phyloP scores from a whole-genome alignment of 164 flowering plant species.

The Liquidambar formosana region DNA sequence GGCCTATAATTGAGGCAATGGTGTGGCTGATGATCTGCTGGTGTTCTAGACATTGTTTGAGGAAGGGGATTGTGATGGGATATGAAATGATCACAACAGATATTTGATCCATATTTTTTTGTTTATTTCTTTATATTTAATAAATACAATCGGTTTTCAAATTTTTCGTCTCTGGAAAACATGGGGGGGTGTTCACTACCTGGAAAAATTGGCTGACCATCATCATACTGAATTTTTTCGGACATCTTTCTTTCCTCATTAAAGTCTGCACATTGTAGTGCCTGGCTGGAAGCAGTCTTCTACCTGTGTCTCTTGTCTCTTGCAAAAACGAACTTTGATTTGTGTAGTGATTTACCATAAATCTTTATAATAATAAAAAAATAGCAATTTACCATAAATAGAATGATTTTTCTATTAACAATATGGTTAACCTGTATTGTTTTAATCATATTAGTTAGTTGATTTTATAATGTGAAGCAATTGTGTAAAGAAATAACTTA shows the following conservation, averaged over 20 bases:
- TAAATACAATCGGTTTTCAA: neutral
- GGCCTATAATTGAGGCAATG: neutral
- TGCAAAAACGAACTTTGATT: neutral
- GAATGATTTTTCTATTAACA: neutral
- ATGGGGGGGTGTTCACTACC: no score
- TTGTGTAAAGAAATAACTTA: neutral
- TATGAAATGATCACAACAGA: neutral
- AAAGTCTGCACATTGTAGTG: neutral
- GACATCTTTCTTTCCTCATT: no score
- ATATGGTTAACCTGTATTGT: neutral
- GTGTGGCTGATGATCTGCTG: neutral
- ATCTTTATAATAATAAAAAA: no score
- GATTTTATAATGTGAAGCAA: neutral
- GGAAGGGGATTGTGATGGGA: neutral
- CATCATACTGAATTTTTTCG: neutral
- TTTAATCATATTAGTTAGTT: neutral
- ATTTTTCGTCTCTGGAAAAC: neutral
- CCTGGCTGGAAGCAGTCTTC: neutral
- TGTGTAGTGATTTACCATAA: neutral
- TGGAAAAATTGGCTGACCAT: neutral
- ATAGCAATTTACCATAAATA: no score
- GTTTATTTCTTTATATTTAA: neutral
- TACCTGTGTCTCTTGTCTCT: neutral
- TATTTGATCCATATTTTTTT: no score
- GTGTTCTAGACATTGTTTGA: neutral